These are phyloP conservation scores for Sarcocystis neurona DNA, from an alignment of 169 alveolate species.

Conservation along the genomic window DNA sequence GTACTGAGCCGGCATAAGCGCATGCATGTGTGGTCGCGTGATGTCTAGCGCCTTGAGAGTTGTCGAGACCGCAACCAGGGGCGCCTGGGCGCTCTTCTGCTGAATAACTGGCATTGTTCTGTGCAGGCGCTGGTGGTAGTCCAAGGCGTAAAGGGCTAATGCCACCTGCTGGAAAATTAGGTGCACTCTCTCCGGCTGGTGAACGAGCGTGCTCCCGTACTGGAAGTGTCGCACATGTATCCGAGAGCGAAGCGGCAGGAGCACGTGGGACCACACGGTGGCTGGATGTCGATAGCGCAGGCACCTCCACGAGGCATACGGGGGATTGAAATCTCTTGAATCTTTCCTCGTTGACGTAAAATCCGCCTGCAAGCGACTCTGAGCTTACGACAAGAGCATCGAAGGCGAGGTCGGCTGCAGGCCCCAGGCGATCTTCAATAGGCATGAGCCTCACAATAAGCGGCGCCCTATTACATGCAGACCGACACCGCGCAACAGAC, in stretches of 20 bases:
- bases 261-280: neutral
- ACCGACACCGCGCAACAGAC: too few species aligned
- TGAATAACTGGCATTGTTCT: neutral
- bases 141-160: neutral
- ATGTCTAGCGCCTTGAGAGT: too few species aligned
- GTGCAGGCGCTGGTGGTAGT: neutral
- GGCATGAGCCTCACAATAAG: slow-evolving; percentile 40
- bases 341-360: slow-evolving; percentile 36
- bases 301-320: slow-evolving; percentile 11
- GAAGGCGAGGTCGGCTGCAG: slow-evolving; percentile 53
- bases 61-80: too few species aligned
- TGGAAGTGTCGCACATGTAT: neutral
- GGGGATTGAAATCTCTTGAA: slow-evolving; percentile 33
- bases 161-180: too few species aligned
- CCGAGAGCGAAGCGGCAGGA: neutral
- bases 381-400: slow-evolving; percentile 59
- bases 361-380: slow-evolving; percentile 58
- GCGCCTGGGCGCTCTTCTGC: neutral
- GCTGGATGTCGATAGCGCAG: neutral
- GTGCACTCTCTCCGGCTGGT: too few species aligned
- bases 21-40: too few species aligned
- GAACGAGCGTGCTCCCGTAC: too few species aligned
- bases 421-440: slow-evolving; percentile 57
- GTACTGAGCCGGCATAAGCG: too few species aligned
- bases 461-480: too few species aligned